Percentiles rank a stretch among this genome's conserved stretches.
Evolutionary conservation across 306 rosid species (phyloP).

Genomic region (Vigna hirtella): DNA sequence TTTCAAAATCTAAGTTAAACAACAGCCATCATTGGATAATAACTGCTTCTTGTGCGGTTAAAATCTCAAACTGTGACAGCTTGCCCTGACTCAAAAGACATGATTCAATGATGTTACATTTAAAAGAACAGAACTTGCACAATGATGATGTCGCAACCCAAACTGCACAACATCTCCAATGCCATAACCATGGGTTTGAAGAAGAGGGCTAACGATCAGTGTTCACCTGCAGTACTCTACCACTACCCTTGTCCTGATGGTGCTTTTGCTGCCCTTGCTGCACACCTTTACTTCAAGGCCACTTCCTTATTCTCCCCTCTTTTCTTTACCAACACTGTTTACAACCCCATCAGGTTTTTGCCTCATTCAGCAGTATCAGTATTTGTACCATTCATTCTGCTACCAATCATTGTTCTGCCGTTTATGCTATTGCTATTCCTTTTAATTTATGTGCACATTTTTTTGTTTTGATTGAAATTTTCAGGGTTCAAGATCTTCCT

Average conservation of each 20-base stretch:
- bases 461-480: constrained; percentile 4
- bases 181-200: neutral
- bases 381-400: neutral
- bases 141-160: constrained; percentile 10
- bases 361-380: neutral
- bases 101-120: neutral
- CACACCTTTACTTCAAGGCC: constrained; percentile 83
- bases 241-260: constrained; percentile 97
- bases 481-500: constrained; percentile 67
- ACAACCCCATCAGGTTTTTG: constrained; percentile 63
- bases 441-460: neutral
- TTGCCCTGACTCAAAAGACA: neutral
- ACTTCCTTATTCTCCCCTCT: constrained; percentile 49
- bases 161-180: neutral
- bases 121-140: neutral
- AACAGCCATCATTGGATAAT: neutral
- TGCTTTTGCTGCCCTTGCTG: constrained; percentile 86
- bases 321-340: constrained; percentile 86
- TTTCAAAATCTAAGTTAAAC: neutral
- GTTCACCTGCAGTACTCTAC: constrained; percentile 74
- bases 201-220: neutral
- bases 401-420: neutral
- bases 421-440: neutral
- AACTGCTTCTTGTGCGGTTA: neutral
- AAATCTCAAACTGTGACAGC: neutral